phyloP scores from a whole-genome alignment of 352 stramenopile genomes.

The Globisporangium acanthophoron region DNA sequence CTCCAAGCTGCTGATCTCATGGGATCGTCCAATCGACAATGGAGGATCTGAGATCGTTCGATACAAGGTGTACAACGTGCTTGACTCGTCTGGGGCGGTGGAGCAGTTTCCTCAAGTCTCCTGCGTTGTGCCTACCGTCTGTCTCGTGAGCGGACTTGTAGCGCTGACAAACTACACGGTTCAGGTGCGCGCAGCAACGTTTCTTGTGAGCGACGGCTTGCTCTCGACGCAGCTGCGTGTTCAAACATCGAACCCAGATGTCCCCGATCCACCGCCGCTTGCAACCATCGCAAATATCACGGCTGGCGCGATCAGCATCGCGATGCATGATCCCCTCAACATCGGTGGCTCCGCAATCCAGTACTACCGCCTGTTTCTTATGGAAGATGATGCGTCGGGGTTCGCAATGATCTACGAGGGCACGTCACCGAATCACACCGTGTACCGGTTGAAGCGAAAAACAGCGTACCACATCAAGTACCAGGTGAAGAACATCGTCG shows the following conservation, averaged over 20 bases:
- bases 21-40: constrained; percentile 37
- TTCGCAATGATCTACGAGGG: constrained; percentile 30
- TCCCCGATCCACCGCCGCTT: constrained; percentile 32
- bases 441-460: constrained; percentile 28
- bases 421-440: constrained; percentile 10
- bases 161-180: constrained; percentile 40
- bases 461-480: constrained; percentile 45
- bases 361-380: constrained; percentile 34
- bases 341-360: constrained; percentile 38
- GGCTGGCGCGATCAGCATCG: constrained; percentile 45
- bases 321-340: constrained; percentile 46
- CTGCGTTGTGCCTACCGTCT: constrained; percentile 29
- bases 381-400: constrained; percentile 13
- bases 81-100: not conserved
- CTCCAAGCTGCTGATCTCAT: constrained; percentile 35
- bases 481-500: constrained; percentile 39
- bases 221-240: constrained; percentile 22
- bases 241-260: constrained; percentile 28
- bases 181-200: constrained; percentile 27
- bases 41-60: constrained; percentile 37
- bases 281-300: constrained; percentile 26
- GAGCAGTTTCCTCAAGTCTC: constrained; percentile 18
- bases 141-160: constrained; percentile 27
- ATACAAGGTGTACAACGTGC: constrained; percentile 44
- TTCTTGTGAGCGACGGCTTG: constrained; percentile 19